Evolutionary conservation across 192 early-diverging fungal species (phyloP).

Genomic region (Coemansia sp.): DNA sequence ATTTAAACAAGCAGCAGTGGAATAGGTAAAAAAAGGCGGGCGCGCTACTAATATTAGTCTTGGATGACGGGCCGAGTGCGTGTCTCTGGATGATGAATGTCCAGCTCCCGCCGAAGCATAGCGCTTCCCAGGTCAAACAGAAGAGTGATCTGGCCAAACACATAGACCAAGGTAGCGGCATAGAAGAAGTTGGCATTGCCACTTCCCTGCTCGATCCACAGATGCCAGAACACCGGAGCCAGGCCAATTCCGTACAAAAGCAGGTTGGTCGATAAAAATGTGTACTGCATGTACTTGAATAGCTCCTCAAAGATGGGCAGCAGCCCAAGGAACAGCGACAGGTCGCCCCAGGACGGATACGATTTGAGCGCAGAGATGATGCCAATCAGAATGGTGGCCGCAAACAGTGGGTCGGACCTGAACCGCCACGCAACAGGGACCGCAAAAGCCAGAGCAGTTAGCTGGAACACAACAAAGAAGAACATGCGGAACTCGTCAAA

Average conservation of each 20-base stretch:
- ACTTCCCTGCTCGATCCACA: constrained; percentile 94
- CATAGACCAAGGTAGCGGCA: constrained; percentile 92
- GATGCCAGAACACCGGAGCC: constrained; percentile 87
- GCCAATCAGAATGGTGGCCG: constrained; percentile 64
- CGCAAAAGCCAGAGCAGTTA: constrained; percentile 87
- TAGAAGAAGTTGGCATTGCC: constrained; percentile 99
- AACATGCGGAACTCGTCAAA: constrained; percentile 98
- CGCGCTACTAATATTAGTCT: constrained; percentile 23
- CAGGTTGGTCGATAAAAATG: constrained; percentile 69
- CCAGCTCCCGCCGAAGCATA: constrained; percentile 75
- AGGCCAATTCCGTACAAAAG: constrained; percentile 75
- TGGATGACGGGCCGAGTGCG: constrained; percentile 40
- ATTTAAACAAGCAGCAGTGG: no score
- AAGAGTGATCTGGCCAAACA: constrained; percentile 80
- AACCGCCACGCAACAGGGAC: constrained; percentile 81
- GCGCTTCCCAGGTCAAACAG: constrained; percentile 85
- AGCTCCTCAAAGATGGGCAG: constrained; percentile 80
- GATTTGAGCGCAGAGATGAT: constrained; percentile 88
- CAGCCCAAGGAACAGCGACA: constrained; percentile 77
- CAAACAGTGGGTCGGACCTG: constrained; percentile 76
- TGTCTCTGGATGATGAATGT: constrained; percentile 57
- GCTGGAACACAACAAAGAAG: constrained; percentile 91
- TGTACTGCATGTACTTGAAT: constrained; percentile 88
- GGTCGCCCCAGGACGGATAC: constrained; percentile 90
- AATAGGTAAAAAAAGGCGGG: no score